Conservation (phyloP, 805 yeast species). For the Candida golubevii region DNA sequence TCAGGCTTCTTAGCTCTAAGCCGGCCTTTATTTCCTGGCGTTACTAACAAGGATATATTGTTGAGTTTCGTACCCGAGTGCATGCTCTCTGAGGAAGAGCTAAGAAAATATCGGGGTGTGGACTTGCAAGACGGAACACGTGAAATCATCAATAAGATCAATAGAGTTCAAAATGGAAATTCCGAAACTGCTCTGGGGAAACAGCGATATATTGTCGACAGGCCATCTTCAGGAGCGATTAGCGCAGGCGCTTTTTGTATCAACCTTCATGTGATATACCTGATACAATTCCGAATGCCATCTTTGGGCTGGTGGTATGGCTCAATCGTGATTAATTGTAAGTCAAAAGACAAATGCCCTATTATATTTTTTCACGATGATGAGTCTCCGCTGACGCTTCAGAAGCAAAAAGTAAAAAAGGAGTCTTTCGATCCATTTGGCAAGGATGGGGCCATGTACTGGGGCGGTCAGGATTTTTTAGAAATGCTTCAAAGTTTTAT, state of each 20-base stretch:
- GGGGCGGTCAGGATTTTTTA: slow-evolving; percentile 90
- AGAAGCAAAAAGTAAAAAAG: slow-evolving; percentile 55
- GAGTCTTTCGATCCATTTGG: slow-evolving; percentile 74
- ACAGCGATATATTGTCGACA: slow-evolving; percentile 31
- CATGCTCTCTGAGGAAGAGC: slow-evolving; percentile 43
- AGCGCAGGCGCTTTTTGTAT: slow-evolving; percentile 52
- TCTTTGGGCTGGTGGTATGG: slow-evolving; percentile 92
- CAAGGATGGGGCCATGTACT: slow-evolving; percentile 50
- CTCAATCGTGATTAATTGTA: slow-evolving; percentile 69
- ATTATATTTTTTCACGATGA: slow-evolving; percentile 91
- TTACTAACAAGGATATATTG: slow-evolving; percentile 49
- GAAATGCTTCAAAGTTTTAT: slow-evolving; percentile 50
- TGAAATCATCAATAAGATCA: slow-evolving; percentile 15
- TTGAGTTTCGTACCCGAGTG: slow-evolving; percentile 68
- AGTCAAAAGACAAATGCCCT: slow-evolving; percentile 66
- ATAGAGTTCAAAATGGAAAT: slow-evolving; percentile 17
- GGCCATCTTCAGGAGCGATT: slow-evolving; percentile 47
- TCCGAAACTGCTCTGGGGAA: slow-evolving; percentile 8
- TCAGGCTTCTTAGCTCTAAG: slow-evolving; percentile 71
- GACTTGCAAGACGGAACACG: slow-evolving; percentile 38
- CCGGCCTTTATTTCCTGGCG: slow-evolving; percentile 42
- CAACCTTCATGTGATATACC: slow-evolving; percentile 57
- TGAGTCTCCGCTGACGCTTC: slow-evolving; percentile 69
- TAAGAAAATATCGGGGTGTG: slow-evolving; percentile 42
- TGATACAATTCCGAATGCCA: slow-evolving; percentile 81